Evolutionary conservation across 371 early-diverging fungal species (phyloP), one percentile per base, ranked within the genome.

Genomic region (Haplosporangium sp.): DNA sequence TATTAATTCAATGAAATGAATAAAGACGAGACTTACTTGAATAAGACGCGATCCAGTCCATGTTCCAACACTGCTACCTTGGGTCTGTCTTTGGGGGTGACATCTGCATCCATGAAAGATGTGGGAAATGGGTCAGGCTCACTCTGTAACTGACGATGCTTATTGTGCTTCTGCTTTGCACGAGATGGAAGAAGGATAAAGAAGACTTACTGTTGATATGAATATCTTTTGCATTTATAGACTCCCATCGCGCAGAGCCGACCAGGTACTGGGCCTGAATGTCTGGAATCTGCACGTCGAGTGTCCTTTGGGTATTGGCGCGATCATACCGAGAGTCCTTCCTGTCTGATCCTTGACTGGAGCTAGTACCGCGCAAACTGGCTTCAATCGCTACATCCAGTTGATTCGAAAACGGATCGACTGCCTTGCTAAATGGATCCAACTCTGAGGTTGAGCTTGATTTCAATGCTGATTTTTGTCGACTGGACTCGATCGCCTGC

Each of bases 11-110:
- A 54, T 12, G 18, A 48, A 7, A 13, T 55, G 18, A 50, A 38
- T 43, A n/a, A n/a, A 23, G 64, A 54, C 11, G 20, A 13, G 14
- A 80, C 81, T 61, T 87, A 90, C 92, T 88, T 93, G 86, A 95
- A 95, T 52, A 96, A 79, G 2, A 93, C 91, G 21, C 91, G 88
- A 55, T 95, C 93, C 43, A 96, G 82, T 1, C 92, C 93, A 80
- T 95, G 95, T 6, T 89, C 92, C 29, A 95, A 82, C 6, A 61
- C 80, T 0, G 92, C 73, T 13, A 79, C 63, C 23, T 79, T 73
- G 8, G 80, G 80, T 20, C 62, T 64, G 37, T 63, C 36, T 13
- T 12, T 41, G 14, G 80, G 80, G 4, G 80, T 79, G 5, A 79
- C 65, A 69, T 79, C 80, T 79, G 59, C 16, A 9, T 16, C 1